These are phyloP conservation scores for Candida gorgasii DNA, from an alignment of 805 yeast genomes.

Conservation along the genomic window DNA sequence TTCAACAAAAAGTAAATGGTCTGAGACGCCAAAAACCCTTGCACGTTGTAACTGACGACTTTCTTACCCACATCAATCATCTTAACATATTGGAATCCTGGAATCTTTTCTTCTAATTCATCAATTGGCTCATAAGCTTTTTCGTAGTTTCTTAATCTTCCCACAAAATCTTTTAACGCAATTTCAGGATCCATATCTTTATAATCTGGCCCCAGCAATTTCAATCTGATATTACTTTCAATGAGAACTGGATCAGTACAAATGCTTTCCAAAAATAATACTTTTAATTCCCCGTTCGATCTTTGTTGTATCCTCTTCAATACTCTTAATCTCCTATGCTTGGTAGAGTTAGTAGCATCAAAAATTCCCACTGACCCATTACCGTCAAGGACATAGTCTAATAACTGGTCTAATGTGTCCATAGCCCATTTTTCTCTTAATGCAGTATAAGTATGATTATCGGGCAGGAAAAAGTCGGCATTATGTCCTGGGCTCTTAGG, in stretches of 20 bases:
- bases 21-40: constrained; percentile 86
- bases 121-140: constrained; percentile 89
- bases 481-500: constrained; percentile 46
- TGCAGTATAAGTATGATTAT: constrained; percentile 59
- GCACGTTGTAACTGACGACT: constrained; percentile 87
- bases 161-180: constrained; percentile 81
- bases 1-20: constrained; percentile 86
- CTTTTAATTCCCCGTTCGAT: constrained; percentile 65
- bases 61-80: constrained; percentile 96
- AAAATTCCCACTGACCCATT: constrained; percentile 91
- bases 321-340: constrained; percentile 59
- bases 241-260: constrained; percentile 80
- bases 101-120: constrained; percentile 69
- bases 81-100: constrained; percentile 79
- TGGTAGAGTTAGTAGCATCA: constrained; percentile 82
- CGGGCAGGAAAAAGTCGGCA: constrained; percentile 86
- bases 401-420: constrained; percentile 82
- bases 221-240: constrained; percentile 80
- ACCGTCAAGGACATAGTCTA: constrained; percentile 77
- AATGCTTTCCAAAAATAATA: constrained; percentile 80
- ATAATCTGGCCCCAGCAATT: constrained; percentile 92
- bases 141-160: constrained; percentile 79
- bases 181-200: constrained; percentile 75
- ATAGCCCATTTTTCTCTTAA: constrained; percentile 94
- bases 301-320: constrained; percentile 56